These are phyloP conservation scores for Amanita exitialis DNA, from an alignment of 768 basidiomycete species.

Conservation along the genomic window DNA sequence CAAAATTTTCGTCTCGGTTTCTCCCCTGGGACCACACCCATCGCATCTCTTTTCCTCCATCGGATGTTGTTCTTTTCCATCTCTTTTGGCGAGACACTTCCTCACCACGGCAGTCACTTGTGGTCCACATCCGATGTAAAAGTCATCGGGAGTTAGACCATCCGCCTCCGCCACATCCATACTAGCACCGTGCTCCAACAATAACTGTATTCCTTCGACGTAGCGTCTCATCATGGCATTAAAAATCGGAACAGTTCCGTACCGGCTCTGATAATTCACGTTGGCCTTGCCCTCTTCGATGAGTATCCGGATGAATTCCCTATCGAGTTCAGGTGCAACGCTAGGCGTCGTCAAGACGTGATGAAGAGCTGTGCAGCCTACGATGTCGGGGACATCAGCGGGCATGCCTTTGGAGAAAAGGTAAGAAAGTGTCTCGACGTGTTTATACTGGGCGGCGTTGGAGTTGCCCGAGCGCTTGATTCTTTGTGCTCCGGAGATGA, in stretches of 20 bases:
- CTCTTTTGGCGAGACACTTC: constrained; percentile 37
- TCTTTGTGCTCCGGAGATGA: constrained; percentile 31
- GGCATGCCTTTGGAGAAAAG: constrained; percentile 32
- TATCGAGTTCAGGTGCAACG: constrained; percentile 18
- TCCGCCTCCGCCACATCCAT: constrained; percentile 29
- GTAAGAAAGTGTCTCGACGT: constrained; percentile 26
- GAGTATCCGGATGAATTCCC: constrained; percentile 26
- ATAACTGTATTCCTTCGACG: constrained; percentile 24
- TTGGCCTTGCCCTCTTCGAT: constrained; percentile 34
- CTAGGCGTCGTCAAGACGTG: constrained; percentile 18
- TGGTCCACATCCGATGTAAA: constrained; percentile 28
- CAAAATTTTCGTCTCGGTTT: constrained; percentile 13
- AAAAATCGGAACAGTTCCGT: constrained; percentile 33
- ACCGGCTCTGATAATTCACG: constrained; percentile 37
- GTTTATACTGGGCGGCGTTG: constrained; percentile 9
- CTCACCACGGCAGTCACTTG: constrained; percentile 31
- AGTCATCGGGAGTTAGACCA: constrained; percentile 20
- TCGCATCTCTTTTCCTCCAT: constrained; percentile 35
- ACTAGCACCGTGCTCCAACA: constrained; percentile 42
- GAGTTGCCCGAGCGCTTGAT: constrained; percentile 5
- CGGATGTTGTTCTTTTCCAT: constrained; percentile 27
- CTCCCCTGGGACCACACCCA: constrained; percentile 16
- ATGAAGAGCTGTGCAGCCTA: constrained; percentile 38
- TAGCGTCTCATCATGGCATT: constrained; percentile 21
- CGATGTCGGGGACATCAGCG: constrained; percentile 32